These are phyloP conservation scores for Wolfiporia cocos DNA, from an alignment of 1,284 basidiomycete species.

Conservation along the genomic window DNA sequence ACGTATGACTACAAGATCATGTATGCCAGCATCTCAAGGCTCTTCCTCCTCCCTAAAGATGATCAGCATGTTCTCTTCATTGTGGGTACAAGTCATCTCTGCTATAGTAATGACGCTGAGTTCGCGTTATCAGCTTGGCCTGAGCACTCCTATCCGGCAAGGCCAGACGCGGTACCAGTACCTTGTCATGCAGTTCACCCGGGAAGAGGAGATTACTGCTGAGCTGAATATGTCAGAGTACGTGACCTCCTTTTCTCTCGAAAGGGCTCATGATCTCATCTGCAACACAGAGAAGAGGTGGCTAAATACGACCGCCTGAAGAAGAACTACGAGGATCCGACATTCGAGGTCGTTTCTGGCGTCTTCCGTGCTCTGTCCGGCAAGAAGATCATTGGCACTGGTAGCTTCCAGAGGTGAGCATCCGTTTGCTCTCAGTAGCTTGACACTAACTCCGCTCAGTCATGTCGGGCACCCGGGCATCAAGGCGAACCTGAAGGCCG, in stretches of 20 bases:
- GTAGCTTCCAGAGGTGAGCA: slow-evolving; percentile 75
- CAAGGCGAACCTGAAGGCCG: slow-evolving; percentile 97
- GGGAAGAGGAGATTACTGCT: slow-evolving; percentile 96
- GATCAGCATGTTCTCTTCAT: slow-evolving; percentile 96
- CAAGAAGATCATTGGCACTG: slow-evolving; percentile 88
- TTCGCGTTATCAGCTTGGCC: slow-evolving; percentile 54
- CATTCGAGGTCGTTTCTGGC: slow-evolving; percentile 93
- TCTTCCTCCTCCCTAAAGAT: slow-evolving; percentile 96
- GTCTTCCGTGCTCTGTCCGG: slow-evolving; percentile 89
- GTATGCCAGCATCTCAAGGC: slow-evolving; percentile 82
- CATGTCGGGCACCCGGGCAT: slow-evolving; percentile 76
- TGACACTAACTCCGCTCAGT: slow-evolving; percentile 28
- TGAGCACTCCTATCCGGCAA: slow-evolving; percentile 93
- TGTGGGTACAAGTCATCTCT: slow-evolving; percentile 37
- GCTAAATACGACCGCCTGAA: slow-evolving; percentile 79
- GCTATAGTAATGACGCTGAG: not conserved
- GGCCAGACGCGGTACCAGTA: slow-evolving; percentile 98
- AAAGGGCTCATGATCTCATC: not conserved
- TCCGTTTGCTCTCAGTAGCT: not conserved
- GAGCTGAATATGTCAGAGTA: slow-evolving; percentile 93
- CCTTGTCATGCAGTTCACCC: slow-evolving; percentile 94
- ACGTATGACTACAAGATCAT: slow-evolving; percentile 99
- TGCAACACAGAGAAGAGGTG: slow-evolving; percentile 53
- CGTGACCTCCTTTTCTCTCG: slow-evolving; percentile 23
- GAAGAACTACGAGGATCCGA: slow-evolving; percentile 89